Base-by-base conservation (phyloP, 805 yeast species). In the Spencermartinsiella europaea region DNA sequence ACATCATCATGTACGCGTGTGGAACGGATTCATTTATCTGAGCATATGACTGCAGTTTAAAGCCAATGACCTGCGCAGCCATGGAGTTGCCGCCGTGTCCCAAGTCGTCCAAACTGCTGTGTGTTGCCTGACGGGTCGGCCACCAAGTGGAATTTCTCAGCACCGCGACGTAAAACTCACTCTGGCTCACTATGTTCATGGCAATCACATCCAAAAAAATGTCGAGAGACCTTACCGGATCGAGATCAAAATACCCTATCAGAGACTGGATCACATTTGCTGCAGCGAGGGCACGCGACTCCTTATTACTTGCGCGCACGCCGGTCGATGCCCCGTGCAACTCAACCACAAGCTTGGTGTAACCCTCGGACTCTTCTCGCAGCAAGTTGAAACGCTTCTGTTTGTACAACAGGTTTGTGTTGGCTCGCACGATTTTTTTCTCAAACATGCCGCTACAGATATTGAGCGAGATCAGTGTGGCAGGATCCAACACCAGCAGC, bases 281-380 rank as follows among this genome's bases (percentile, higher is more conserved):
- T 7, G 76, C 72, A 43, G 69, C 71, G 1, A 48, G 36, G n/a
- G 53, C 55, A 5, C 42, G 16, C 19, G 21, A 19, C 5, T 27
- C 41, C n/a, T 34, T 36, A 14, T 21, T 36, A 46, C 38, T 54
- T 76, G 73, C 35, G 57, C 66, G 2, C 56, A 51, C 5, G 33
- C 42, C 40, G 16, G 20, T 4, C 28, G 72, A 69, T 21, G 79
- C 70, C 2, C 64, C 51, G 45, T 67, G 62, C 10, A 83, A 51
- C 40, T 81, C 77, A 1, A 72, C 72, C 0, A 80, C 61, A 27
- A 85, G 66, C 54, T 79, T 81, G 10, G 95, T 64, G 63, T 78
- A 89, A 0, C 96, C 97, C 58, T 83, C 88, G 20, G 80, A 69
- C 50, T 84, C 84, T 62, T 90, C 96, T 42, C 80, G 77, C 5